Evolutionary conservation across 1,284 basidiomycete genomes (phyloP).

Genomic region (Cryptococcus floricola): DNA sequence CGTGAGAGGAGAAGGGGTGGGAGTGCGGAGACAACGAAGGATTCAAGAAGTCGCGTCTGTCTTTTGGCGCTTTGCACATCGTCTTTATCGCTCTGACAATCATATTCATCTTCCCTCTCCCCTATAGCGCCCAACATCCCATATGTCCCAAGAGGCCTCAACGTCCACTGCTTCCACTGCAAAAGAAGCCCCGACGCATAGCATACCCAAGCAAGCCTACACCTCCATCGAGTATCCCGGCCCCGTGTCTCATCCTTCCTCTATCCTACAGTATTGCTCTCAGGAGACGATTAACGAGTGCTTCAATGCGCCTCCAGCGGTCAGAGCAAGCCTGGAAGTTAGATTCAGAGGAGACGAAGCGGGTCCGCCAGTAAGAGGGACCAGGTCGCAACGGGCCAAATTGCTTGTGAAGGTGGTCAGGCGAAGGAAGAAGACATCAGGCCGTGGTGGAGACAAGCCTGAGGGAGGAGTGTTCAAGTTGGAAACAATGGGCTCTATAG

Average conservation of each 20-base stretch:
- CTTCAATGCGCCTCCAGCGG: conserved; percentile 52
- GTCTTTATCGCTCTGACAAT: neutral
- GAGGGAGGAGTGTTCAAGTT: conserved; percentile 68
- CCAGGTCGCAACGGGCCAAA: conserved; percentile 69
- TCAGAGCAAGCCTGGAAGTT: conserved; percentile 66
- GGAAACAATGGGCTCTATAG: conserved; percentile 68
- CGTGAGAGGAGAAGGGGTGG: conserved; percentile 14
- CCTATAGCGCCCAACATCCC: neutral
- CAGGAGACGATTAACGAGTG: conserved; percentile 65
- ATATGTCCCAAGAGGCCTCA: neutral
- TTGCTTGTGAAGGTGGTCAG: conserved; percentile 70
- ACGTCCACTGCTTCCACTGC: conserved; percentile 5
- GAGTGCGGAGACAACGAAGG: conserved; percentile 4
- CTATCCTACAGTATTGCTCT: conserved; percentile 67
- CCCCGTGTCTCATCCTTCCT: conserved; percentile 59
- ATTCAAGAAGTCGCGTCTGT: conserved; percentile 1
- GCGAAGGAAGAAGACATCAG: conserved; percentile 50
- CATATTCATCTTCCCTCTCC: neutral
- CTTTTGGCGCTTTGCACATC: neutral
- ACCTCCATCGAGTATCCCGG: conserved; percentile 88
- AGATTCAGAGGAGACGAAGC: conserved; percentile 66
- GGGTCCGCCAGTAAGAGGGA: conserved; percentile 74
- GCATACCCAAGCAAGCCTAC: conserved; percentile 61
- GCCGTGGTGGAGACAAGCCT: conserved; percentile 13
- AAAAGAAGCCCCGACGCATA: conserved; percentile 49